Evolutionary conservation across 345 rosid species (phyloP).

Genomic region (Rhodamnia rubescens): DNA sequence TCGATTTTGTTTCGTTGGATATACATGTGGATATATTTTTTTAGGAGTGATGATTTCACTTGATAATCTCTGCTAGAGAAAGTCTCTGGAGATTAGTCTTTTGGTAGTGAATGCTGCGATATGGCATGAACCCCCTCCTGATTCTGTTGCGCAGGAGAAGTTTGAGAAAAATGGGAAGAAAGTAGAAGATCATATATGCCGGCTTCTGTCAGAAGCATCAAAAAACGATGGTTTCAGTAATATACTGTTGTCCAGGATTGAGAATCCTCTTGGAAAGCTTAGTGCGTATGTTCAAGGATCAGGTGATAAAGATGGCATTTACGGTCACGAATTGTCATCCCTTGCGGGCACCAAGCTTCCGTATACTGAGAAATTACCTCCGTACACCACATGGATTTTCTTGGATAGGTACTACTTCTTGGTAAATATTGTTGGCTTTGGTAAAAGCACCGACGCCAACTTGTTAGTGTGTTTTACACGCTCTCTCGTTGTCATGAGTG

Average conservation of each 20-base stretch:
- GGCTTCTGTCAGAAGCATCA: constrained; percentile 32
- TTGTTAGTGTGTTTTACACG: background rate
- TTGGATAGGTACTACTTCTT: constrained; percentile 60
- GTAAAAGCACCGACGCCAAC: background rate
- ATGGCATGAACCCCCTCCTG: background rate
- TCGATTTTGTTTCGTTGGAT: background rate
- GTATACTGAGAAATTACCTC: constrained; percentile 59
- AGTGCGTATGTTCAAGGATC: constrained; percentile 42
- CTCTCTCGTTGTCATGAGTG: background rate
- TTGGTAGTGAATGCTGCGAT: background rate
- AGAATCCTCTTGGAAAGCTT: constrained; percentile 43
- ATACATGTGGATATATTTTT: background rate
- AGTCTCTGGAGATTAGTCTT: background rate
- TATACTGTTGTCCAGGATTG: constrained; percentile 32
- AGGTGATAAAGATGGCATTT: constrained; percentile 58
- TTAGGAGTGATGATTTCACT: background rate
- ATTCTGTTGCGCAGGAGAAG: constrained; percentile 40
- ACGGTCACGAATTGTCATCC: constrained; percentile 45
- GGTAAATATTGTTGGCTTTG: background rate
- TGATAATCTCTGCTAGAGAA: background rate
- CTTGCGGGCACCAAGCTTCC: constrained; percentile 46
- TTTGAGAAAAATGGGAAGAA: constrained; percentile 53
- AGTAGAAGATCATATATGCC: constrained; percentile 33
- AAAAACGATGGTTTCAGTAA: constrained; percentile 22
- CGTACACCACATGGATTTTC: constrained; percentile 93